Base-by-base conservation (phyloP, 257 asterid genomes). In the Echites panduratus region DNA sequence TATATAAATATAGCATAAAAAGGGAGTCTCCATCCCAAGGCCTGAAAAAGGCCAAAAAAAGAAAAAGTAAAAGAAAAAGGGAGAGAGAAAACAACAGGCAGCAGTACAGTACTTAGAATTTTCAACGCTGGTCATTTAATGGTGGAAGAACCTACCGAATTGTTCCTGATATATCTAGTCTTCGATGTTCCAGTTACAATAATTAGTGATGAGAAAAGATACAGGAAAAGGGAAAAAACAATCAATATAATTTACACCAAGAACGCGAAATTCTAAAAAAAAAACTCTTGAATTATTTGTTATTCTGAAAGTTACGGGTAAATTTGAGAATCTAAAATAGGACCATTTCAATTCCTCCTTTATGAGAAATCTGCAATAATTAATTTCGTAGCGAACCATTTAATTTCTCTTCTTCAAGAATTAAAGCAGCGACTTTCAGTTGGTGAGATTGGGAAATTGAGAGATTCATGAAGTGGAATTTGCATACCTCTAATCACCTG, bases 401-500 rank as follows among this genome's bases (percentile, higher is more conserved):
- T n/a, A n/a, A 49, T 49, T 49, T 49, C 29, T 52, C n/a, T 41
- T 20, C 19, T 53, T 68, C 19, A 40, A 62, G 22, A 22, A 32
- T 32, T 32, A 32, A 27, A 22, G 29, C 20, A 32, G 35, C 24
- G 35, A 53, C 20, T 27, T 49, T 61, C n/a, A 11, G 19, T 35
- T 24, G 40, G 11, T 35, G 41, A 69, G 61, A 41, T 4, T 24
- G 44, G 1, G 59, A 16, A 68, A 41, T 5, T 44, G n/a, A 66
- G 63, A 2, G 43, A 50, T 24, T 53, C 9, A 40, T 40, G 11
- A 61, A 14, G 14, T 13, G 56, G n/a, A 49, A 50, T 12, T 26
- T 41, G 32, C 79, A 40, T 85, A 90, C 97, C 97, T 76, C 82
- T 86, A 22, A 87, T 59, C 78, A 79, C 76, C 47, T 85, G 85